Conservation (phyloP, 2,329 filamentous ascomycete genomes). For the Boeremia lycopersici region DNA sequence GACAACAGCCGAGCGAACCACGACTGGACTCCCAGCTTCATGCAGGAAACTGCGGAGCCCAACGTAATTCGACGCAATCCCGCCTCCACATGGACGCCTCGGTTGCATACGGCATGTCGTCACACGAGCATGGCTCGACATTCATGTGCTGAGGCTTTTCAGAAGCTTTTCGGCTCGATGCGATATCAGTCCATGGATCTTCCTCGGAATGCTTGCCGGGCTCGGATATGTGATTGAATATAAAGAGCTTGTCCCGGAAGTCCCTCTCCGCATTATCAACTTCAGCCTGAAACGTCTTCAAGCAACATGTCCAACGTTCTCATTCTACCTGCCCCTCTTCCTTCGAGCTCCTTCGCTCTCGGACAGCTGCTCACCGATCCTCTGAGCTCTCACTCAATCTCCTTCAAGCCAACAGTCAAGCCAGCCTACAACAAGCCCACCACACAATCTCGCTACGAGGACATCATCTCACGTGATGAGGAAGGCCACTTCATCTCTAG, state of each 20-base stretch:
- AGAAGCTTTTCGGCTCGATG: slow-evolving; percentile 6
- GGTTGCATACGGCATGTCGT: slow-evolving; percentile 17
- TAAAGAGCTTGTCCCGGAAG: not conserved
- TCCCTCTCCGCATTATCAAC: slow-evolving; percentile 1
- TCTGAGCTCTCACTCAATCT: slow-evolving; percentile 20
- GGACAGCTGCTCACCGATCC: slow-evolving; percentile 41
- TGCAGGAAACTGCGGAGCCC: slow-evolving; percentile 12
- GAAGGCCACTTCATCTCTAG: slow-evolving; percentile 26
- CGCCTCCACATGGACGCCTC: slow-evolving; percentile 15
- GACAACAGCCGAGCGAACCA: slow-evolving; percentile 29
- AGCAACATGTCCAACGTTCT: slow-evolving; percentile 30
- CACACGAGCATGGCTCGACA: slow-evolving; percentile 17
- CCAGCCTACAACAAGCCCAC: slow-evolving; percentile 12
- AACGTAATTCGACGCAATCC: slow-evolving; percentile 7
- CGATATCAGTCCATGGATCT: slow-evolving; percentile 4
- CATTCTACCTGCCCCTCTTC: slow-evolving; percentile 32
- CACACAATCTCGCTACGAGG: slow-evolving; percentile 21
- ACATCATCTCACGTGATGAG: slow-evolving; percentile 27
- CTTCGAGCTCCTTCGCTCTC: slow-evolving; percentile 26
- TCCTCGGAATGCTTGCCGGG: slow-evolving; percentile 4
- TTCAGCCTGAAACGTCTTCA: not conserved
- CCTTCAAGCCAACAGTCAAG: slow-evolving; percentile 20
- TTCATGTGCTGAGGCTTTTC: slow-evolving; percentile 8
- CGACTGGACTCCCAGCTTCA: slow-evolving; percentile 4
- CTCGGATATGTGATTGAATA: not conserved